These are phyloP conservation scores for Boletellus deceptivus DNA, from an alignment of 1,284 basidiomycete species.

Conservation along the genomic window DNA sequence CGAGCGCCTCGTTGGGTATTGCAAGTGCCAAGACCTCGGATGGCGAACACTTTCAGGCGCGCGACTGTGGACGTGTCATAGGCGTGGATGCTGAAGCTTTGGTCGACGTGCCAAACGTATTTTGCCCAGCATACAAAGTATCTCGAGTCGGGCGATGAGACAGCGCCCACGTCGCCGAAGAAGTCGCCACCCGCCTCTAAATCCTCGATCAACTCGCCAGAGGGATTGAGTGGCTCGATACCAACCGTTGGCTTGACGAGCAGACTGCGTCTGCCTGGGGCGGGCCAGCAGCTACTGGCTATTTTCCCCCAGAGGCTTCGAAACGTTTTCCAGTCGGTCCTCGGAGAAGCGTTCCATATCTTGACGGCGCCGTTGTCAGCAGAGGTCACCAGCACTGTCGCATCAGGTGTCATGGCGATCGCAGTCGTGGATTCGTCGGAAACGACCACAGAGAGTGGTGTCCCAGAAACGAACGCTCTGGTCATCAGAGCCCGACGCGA, in stretches of 20 bases:
- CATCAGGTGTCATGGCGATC: too few relatives aligned
- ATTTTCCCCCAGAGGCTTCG: too few relatives aligned
- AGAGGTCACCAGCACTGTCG: too few relatives aligned
- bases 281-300: constrained; percentile 9
- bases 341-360: too few relatives aligned
- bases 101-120: constrained; percentile 19
- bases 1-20: constrained; percentile 2
- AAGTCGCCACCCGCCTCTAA: constrained; percentile 18
- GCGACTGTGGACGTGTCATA: too few relatives aligned
- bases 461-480: constrained; percentile 26
- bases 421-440: too few relatives aligned
- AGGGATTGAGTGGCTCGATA: constrained; percentile 7
- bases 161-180: background rate
- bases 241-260: constrained; percentile 3
- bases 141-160: constrained; percentile 20
- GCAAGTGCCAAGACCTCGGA: constrained; percentile 15
- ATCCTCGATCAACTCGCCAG: constrained; percentile 12
- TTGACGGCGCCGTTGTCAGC: too few relatives aligned
- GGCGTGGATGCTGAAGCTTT: constrained; percentile 1
- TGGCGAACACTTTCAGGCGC: background rate
- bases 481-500: constrained; percentile 25
- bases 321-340: too few relatives aligned
- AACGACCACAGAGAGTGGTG: too few relatives aligned
- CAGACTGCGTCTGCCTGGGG: constrained; percentile 1
- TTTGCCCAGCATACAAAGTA: constrained; percentile 24